phyloP scores from a whole-genome alignment of 2,329 filamentous ascomycete species.

The Monilinia vaccinii-corymbosi region DNA sequence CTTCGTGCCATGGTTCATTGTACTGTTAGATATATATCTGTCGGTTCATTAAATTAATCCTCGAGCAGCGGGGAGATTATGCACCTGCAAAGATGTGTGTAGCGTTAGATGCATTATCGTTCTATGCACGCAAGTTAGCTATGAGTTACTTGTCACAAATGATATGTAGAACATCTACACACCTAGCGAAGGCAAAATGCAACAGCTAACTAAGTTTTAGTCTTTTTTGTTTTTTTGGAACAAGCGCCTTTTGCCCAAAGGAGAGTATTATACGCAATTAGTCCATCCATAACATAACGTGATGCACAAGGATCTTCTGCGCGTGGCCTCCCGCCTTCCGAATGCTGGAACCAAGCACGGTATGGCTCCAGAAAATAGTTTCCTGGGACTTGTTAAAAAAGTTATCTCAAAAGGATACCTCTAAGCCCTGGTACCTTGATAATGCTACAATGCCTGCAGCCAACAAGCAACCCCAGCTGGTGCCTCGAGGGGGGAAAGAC shows the following conservation, averaged over 20 bases:
- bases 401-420: constrained; percentile 5
- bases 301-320: constrained; percentile 18
- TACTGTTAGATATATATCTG: too few relatives aligned
- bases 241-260: constrained; percentile 6
- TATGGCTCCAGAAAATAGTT: constrained; percentile 12
- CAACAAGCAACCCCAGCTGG: constrained; percentile 18
- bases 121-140: neutral
- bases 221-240: neutral
- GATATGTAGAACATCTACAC: neutral
- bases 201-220: neutral
- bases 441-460: constrained; percentile 14
- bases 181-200: constrained; percentile 2
- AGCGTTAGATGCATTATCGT: constrained; percentile 4
- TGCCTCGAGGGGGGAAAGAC: constrained; percentile 14
- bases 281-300: constrained; percentile 19
- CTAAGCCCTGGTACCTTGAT: constrained; percentile 11
- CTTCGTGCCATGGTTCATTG: too few relatives aligned
- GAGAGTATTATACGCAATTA: neutral
- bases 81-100: constrained; percentile 3
- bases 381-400: constrained; percentile 12
- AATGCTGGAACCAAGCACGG: constrained; percentile 12
- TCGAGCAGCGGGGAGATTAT: neutral
- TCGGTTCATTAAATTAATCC: neutral
- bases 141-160: neutral
- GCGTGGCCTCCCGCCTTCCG: constrained; percentile 24